Percentiles rank a stretch among this genome's conserved stretches.
Conservation (phyloP, 768 basidiomycete genomes). For the Coprinopsis sp. region DNA sequence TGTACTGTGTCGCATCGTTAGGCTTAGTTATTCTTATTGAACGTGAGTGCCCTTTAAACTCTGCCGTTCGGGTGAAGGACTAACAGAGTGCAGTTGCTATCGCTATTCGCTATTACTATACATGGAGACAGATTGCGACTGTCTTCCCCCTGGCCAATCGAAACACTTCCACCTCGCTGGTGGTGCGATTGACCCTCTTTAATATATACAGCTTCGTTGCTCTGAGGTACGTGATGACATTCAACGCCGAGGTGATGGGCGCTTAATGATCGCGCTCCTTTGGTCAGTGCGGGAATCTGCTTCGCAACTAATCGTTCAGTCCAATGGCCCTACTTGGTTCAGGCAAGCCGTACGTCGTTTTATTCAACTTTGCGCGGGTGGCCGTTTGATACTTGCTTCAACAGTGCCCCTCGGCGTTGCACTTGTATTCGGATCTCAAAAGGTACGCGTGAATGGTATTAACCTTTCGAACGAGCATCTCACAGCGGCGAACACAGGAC, state of each 20-base stretch:
- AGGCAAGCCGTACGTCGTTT: conserved; percentile 41
- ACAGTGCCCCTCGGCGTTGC: conserved; percentile 48
- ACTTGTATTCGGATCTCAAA: conserved; percentile 46
- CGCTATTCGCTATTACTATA: conserved; percentile 36
- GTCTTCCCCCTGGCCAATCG: conserved; percentile 38
- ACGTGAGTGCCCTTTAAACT: conserved; percentile 24
- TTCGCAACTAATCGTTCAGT: conserved; percentile 25
- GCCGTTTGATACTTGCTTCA: conserved; percentile 3
- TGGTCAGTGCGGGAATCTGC: conserved; percentile 31
- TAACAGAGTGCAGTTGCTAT: conserved; percentile 34
- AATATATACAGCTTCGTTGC: conserved; percentile 40
- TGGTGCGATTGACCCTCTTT: conserved; percentile 39
- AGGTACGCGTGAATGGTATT: conserved; percentile 24
- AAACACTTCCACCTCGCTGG: conserved; percentile 31
- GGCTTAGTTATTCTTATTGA: conserved; percentile 40
- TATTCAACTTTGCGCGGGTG: neutral
- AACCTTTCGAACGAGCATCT: neutral
- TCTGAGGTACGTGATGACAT: conserved; percentile 33
- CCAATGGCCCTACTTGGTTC: conserved; percentile 41
- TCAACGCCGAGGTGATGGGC: neutral
- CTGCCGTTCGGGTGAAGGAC: neutral
- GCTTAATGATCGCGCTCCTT: neutral
- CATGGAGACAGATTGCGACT: conserved; percentile 31
- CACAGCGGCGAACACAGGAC: conserved; percentile 27
- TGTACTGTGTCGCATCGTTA: conserved; percentile 40